Base-by-base conservation (phyloP, 345 rosid genomes). In the Salix suchowensis region DNA sequence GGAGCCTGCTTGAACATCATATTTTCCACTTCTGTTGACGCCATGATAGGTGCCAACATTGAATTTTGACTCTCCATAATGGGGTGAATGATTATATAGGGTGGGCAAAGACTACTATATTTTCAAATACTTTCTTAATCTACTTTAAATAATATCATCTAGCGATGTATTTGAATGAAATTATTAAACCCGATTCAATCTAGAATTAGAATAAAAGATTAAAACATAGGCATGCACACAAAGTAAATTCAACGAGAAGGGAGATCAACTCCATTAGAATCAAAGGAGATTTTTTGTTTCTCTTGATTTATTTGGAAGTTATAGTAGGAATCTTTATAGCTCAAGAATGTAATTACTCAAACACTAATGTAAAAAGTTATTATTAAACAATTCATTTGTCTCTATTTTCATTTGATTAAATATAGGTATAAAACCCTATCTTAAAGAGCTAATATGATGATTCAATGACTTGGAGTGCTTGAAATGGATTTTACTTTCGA, bases 41-140 rank as follows among this genome's bases (percentile, higher is more conserved):
- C 34, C 11, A 72, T 72, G 39, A 72, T 71, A 71, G 2, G 65
- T 9, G 36, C 24, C 10, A 21, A 23, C 65, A 52, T 54, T 36
- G 65, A n/a, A 2, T 30, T 40, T 69, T 69, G 36, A 69, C 58
- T 24, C 46, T 46, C 75, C 75, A n/a, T 72, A 36, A n/a, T 72
- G 50, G 21, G 44, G 6, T 34, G 46, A 54, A 55, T 34, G 65
- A 55, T 52, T 52, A 21, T 34, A 30, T 18, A 72, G 32, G 28
- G 60, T 32, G 16, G 37, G 7, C 2, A 23, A n/a, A 2, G 65
- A 34, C 13, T 55, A 50, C 37, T 34, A 34, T 34, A 34, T 34
- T 34, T 34, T 34, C 37, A 34, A 34, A 34, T 34, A 34, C 37
- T 34, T 34, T 34, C 37, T 34, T 34, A 34, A 34, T 34, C 37